Conservation (phyloP, 495 filamentous ascomycete species). For the Sporormia fimetaria region DNA sequence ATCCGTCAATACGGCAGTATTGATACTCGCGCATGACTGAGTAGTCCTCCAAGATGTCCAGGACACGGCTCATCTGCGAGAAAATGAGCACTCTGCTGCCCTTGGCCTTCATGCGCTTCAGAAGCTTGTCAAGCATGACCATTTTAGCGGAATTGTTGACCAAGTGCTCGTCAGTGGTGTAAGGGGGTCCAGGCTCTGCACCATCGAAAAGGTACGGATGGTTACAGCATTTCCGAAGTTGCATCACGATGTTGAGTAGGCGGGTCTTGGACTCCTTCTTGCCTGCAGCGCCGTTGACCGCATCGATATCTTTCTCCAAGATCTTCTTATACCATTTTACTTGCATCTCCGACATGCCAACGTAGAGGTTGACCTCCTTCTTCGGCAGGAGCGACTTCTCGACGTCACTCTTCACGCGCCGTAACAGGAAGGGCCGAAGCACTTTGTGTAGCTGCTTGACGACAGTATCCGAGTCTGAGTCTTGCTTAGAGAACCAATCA, state of each 20-base stretch:
- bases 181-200: constrained; percentile 92
- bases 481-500: constrained; percentile 89
- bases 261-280: constrained; percentile 98
- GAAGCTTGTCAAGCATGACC: constrained; percentile 89
- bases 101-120: constrained; percentile 69
- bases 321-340: constrained; percentile 99
- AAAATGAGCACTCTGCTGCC: constrained; percentile 94
- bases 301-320: constrained; percentile 97
- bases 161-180: constrained; percentile 95
- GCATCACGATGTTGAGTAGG: constrained; percentile 99
- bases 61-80: constrained; percentile 95
- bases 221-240: constrained; percentile 97
- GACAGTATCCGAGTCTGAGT: constrained; percentile 84
- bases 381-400: constrained; percentile 97
- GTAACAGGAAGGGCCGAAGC: constrained; percentile 83
- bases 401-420: constrained; percentile 95
- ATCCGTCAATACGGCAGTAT: constrained; percentile 96
- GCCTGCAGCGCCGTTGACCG: constrained; percentile 91
- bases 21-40: constrained; percentile 88
- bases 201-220: constrained; percentile 98
- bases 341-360: constrained; percentile 99
- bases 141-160: constrained; percentile 93
- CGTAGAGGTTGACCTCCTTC: constrained; percentile 93
- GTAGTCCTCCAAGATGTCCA: constrained; percentile 98
- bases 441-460: constrained; percentile 94